phyloP scores from a whole-genome alignment of 1,284 basidiomycete genomes.

The Inonotus obliquus region DNA sequence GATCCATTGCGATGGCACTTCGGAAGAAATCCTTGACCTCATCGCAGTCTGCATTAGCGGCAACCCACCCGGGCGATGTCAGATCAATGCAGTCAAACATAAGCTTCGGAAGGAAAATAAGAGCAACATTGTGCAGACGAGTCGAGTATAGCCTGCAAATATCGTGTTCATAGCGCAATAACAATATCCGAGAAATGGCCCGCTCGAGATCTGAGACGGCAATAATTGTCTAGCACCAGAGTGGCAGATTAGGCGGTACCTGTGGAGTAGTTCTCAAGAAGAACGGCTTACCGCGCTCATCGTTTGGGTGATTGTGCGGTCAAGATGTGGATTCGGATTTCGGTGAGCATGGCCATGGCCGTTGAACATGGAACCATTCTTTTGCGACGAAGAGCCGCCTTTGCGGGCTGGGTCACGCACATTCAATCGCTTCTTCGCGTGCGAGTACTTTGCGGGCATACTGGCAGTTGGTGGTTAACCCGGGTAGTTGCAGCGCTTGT shows the following conservation, averaged over 20 bases:
- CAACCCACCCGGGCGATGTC: constrained; percentile 60
- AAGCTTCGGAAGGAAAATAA: constrained; percentile 59
- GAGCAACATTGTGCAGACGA: constrained; percentile 54
- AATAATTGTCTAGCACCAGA: constrained; percentile 35
- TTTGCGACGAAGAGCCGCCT: constrained; percentile 24
- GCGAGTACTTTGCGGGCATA: constrained; percentile 68
- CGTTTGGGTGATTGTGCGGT: constrained; percentile 47
- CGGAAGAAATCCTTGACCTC: constrained; percentile 70
- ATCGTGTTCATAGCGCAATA: constrained; percentile 64
- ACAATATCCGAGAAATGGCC: constrained; percentile 55
- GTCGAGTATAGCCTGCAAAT: constrained; percentile 67
- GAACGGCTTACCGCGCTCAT: constrained; percentile 34
- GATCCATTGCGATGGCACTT: constrained; percentile 61
- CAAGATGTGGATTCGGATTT: constrained; percentile 43
- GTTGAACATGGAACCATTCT: neutral
- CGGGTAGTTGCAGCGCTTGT: neutral
- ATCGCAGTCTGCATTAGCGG: constrained; percentile 56
- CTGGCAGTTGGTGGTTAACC: neutral
- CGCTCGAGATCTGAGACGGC: constrained; percentile 55
- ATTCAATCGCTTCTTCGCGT: constrained; percentile 57
- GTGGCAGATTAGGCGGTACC: neutral
- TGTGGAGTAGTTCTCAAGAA: neutral
- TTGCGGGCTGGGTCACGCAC: constrained; percentile 39
- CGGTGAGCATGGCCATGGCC: constrained; percentile 28
- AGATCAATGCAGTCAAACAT: constrained; percentile 57